These are phyloP conservation scores for Thermomucor indicae-seudaticae DNA, from an alignment of 371 early-diverging fungal species.

Conservation along the genomic window DNA sequence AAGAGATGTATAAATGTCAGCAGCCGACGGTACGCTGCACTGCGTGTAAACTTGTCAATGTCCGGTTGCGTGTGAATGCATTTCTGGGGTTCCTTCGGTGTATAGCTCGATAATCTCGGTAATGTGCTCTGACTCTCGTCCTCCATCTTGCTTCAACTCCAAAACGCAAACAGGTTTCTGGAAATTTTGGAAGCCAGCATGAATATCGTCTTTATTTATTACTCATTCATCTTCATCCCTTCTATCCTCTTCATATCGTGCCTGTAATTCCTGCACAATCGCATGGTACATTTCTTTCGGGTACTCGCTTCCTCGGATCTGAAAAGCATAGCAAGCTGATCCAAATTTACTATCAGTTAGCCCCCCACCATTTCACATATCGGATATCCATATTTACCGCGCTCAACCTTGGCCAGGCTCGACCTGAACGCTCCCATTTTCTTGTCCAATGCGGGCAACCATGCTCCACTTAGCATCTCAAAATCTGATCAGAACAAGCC, in stretches of 20 bases:
- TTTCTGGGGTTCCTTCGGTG: constrained; percentile 40
- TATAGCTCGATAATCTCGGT: constrained; percentile 17
- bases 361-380: neutral
- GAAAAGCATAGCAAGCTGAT: constrained; percentile 33
- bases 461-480: constrained; percentile 24
- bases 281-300: constrained; percentile 34
- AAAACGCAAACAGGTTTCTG: no score
- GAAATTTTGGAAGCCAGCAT: no score
- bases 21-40: constrained; percentile 66
- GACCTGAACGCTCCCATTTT: constrained; percentile 28
- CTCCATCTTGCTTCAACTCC: no score
- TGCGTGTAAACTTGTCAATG: constrained; percentile 51
- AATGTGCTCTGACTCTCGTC: no score
- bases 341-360: neutral
- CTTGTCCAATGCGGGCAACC: constrained; percentile 20
- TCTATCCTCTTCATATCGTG: constrained; percentile 24
- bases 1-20: constrained; percentile 69
- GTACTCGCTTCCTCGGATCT: constrained; percentile 42
- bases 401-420: constrained; percentile 33
- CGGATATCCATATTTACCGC: constrained; percentile 14
- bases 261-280: constrained; percentile 33
- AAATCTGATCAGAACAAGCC: constrained; percentile 17
- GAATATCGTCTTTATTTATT: no score
- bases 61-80: constrained; percentile 52
- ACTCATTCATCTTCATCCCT: no score